A percentile compares a stretch with the other conserved stretches of the same genome.
Evolutionary conservation across 164 flowering plant species (phyloP).

Genomic region (Tinospora cordifolia): DNA sequence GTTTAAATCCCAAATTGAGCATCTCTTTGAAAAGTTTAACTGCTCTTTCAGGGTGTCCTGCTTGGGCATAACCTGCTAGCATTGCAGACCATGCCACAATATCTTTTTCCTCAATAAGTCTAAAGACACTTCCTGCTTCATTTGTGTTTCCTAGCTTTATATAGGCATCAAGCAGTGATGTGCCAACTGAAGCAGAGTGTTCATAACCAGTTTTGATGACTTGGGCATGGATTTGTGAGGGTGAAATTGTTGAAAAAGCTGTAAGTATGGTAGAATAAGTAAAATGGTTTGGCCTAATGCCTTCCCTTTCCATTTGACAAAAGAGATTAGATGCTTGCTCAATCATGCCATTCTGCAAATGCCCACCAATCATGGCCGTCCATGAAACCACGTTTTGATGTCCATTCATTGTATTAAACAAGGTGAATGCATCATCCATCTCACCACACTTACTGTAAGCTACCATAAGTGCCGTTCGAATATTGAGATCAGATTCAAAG

Average conservation of each 20-base stretch:
- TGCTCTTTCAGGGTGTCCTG: slow-evolving; percentile 53
- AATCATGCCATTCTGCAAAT: slow-evolving; percentile 44
- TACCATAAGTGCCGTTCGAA: slow-evolving; percentile 57
- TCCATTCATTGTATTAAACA: slow-evolving; percentile 43
- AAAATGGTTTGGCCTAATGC: slow-evolving; percentile 61
- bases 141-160: slow-evolving; percentile 38
- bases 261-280: slow-evolving; percentile 72
- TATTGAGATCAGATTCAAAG: slow-evolving; percentile 32
- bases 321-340: slow-evolving; percentile 48
- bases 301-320: slow-evolving; percentile 54
- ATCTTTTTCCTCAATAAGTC: slow-evolving; percentile 57
- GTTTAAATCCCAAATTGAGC: slow-evolving; percentile 38
- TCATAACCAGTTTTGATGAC: slow-evolving; percentile 59
- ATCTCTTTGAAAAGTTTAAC: slow-evolving; percentile 36
- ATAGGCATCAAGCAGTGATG: slow-evolving; percentile 76
- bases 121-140: slow-evolving; percentile 63
- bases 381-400: slow-evolving; percentile 65
- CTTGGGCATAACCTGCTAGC: slow-evolving; percentile 72
- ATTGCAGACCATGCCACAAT: slow-evolving; percentile 95
- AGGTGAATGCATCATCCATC: slow-evolving; percentile 50
- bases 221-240: slow-evolving; percentile 65
- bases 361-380: slow-evolving; percentile 83
- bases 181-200: slow-evolving; percentile 54
- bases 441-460: slow-evolving; percentile 53
- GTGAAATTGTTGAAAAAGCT: slow-evolving; percentile 47